Conservation (phyloP, 805 yeast species). For the Wickerhamiella musiphila region DNA sequence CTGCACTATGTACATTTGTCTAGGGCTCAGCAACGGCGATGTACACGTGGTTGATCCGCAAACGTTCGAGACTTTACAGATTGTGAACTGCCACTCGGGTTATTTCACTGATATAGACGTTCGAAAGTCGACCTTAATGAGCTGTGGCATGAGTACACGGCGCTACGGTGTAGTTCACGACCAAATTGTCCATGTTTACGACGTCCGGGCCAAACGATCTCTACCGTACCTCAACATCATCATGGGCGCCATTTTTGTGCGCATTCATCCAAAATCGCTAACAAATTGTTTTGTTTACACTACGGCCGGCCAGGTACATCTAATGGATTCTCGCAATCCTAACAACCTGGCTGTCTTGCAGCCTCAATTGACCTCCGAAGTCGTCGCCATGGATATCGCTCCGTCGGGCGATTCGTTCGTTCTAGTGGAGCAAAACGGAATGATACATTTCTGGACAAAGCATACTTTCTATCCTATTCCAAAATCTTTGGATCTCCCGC, state of each 20-base stretch:
- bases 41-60: conserved; percentile 23
- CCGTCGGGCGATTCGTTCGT: conserved; percentile 63
- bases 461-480: conserved; percentile 16
- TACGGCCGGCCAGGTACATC: conserved; percentile 63
- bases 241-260: conserved; percentile 71
- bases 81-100: conserved; percentile 23
- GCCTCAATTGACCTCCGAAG: conserved; percentile 33
- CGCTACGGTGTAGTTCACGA: conserved; percentile 49
- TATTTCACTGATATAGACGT: conserved; percentile 24
- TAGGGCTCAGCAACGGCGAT: conserved; percentile 21
- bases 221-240: conserved; percentile 73
- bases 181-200: conserved; percentile 70
- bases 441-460: conserved; percentile 53
- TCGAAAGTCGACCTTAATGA: conserved; percentile 27
- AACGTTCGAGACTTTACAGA: conserved; percentile 18
- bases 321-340: conserved; percentile 73
- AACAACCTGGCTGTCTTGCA: conserved; percentile 47
- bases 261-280: conserved; percentile 74
- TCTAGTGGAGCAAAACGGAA: conserved; percentile 46
- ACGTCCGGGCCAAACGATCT: conserved; percentile 52
- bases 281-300: conserved; percentile 63
- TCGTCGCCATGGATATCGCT: conserved; percentile 38
- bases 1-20: conserved; percentile 19
- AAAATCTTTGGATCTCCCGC: conserved; percentile 20
- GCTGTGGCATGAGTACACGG: conserved; percentile 58